Evolutionary conservation across 192 early-diverging fungal species (phyloP).

Genomic region (Pilobolus umbonatus): DNA sequence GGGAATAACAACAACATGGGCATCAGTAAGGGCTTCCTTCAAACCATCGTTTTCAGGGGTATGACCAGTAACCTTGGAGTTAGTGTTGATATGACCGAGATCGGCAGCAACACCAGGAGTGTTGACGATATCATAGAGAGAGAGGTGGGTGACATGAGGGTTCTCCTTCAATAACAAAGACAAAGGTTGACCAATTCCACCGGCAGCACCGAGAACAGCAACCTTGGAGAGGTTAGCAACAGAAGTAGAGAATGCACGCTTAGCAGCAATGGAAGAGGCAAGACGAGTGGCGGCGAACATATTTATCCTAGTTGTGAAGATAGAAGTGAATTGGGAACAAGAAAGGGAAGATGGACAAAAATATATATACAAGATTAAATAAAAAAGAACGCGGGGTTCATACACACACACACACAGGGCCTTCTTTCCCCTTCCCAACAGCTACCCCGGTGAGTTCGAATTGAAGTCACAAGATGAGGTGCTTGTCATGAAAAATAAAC

Average conservation of each 20-base stretch:
- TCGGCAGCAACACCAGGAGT: conserved; percentile 96
- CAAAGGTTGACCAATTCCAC: conserved; percentile 97
- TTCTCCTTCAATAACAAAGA: conserved; percentile 93
- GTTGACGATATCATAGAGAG: conserved; percentile 96
- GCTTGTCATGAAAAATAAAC: no score
- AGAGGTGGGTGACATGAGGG: conserved; percentile 76
- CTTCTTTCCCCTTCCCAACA: not conserved
- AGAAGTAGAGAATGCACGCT: conserved; percentile 30
- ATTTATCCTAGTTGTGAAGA: not conserved
- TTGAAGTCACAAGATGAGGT: conserved; percentile 13
- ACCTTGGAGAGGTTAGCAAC: conserved; percentile 38
- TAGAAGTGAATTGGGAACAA: conserved; percentile 14
- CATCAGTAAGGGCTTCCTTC: conserved; percentile 31
- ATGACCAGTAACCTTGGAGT: conserved; percentile 67
- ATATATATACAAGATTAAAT: no score
- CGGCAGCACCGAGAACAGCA: conserved; percentile 68
- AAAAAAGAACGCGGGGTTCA: conserved; percentile 2
- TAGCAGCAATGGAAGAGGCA: conserved; percentile 23
- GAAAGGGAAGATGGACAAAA: not conserved
- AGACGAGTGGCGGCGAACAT: conserved; percentile 29
- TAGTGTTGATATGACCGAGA: conserved; percentile 88
- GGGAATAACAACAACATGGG: conserved; percentile 80
- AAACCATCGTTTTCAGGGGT: conserved; percentile 54
- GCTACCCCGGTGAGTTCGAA: conserved; percentile 13
- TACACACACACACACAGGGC: no score